Conservation (phyloP, 495 filamentous ascomycete genomes). For the Podospora fimiseda region DNA sequence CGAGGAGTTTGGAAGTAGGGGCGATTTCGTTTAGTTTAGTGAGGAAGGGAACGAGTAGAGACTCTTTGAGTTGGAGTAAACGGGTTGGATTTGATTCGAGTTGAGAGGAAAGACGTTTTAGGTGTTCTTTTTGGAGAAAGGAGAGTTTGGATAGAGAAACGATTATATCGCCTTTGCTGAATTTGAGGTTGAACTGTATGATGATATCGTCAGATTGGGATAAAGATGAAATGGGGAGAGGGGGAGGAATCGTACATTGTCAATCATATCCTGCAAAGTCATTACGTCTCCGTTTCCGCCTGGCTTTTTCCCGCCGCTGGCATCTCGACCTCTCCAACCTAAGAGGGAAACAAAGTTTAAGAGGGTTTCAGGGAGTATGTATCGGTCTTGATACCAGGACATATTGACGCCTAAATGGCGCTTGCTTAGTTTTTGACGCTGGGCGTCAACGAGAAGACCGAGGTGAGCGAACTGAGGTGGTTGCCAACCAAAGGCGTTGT, state of each 20-base stretch:
- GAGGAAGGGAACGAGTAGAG: conserved; percentile 15
- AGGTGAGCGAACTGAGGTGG: conserved; percentile 82
- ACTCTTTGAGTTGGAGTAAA: conserved; percentile 7
- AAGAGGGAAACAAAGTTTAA: conserved; percentile 79
- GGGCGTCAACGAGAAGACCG: conserved; percentile 69
- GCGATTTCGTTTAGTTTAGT: not conserved
- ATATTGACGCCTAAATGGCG: conserved; percentile 68
- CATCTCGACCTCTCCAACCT: conserved; percentile 53
- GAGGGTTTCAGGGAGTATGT: conserved; percentile 66
- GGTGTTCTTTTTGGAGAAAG: conserved; percentile 73
- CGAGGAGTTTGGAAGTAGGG: not conserved
- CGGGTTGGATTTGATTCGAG: not conserved
- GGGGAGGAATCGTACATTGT: conserved; percentile 43
- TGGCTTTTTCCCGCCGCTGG: conserved; percentile 33
- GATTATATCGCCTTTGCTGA: conserved; percentile 84
- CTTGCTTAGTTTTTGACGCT: conserved; percentile 84
- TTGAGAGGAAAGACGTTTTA: conserved; percentile 16
- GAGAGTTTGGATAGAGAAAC: conserved; percentile 74
- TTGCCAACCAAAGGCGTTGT: conserved; percentile 84
- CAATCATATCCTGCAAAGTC: conserved; percentile 59
- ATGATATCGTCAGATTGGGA: not conserved
- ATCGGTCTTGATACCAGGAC: conserved; percentile 56
- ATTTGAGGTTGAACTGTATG: conserved; percentile 65
- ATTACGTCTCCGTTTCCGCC: conserved; percentile 55
- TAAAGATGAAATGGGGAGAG: not conserved